These are phyloP conservation scores for Olyra latifolia DNA, from an alignment of 176 grass and related monocot genomes.

Conservation along the genomic window DNA sequence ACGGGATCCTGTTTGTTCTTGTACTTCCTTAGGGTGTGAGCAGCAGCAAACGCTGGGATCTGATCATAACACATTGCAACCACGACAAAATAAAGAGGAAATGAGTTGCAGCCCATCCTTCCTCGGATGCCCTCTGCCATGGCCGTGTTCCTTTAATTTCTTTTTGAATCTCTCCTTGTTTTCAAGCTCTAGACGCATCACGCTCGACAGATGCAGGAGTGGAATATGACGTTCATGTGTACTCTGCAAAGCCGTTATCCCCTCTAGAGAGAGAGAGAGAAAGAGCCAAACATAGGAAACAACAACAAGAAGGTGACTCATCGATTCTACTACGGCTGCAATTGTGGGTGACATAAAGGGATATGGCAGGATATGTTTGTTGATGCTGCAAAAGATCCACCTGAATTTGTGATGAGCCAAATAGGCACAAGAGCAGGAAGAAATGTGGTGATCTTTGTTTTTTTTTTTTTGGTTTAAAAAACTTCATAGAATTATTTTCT, in stretches of 20 bases:
- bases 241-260: constrained; percentile 38
- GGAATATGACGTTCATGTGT: background rate
- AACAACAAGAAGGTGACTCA: constrained; percentile 18
- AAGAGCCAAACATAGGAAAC: constrained; percentile 1
- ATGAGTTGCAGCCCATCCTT: background rate
- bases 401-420: background rate
- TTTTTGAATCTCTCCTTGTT: background rate
- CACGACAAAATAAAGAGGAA: background rate
- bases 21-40: background rate
- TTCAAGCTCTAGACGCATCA: constrained; percentile 16
- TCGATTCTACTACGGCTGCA: constrained; percentile 20
- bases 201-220: constrained; percentile 12
- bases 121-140: constrained; percentile 41
- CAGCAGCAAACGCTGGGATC: background rate
- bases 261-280: background rate
- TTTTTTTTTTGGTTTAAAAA: background rate
- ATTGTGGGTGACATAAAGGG: constrained; percentile 2
- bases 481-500: background rate
- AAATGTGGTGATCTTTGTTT: background rate
- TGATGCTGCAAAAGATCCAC: background rate
- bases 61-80: constrained; percentile 10
- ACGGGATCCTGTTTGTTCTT: background rate
- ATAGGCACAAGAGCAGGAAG: background rate
- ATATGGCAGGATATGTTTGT: background rate
- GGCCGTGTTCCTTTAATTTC: background rate